Percentiles rank a stretch among this genome's conserved stretches.
Evolutionary conservation across 192 early-diverging fungal genomes (phyloP).

Genomic region (Podochytrium sp.): DNA sequence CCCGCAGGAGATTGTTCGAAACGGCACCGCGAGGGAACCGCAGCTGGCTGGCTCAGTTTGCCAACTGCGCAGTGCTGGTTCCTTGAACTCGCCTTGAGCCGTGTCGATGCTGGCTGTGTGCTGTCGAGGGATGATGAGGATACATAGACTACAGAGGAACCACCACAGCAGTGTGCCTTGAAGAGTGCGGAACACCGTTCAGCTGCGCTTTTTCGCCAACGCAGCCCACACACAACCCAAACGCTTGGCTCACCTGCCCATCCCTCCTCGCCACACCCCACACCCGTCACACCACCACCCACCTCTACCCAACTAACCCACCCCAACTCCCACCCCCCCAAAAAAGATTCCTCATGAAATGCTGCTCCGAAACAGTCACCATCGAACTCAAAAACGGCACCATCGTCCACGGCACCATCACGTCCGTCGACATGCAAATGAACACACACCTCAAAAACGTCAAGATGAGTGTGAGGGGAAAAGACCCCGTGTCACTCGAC

Average conservation of each 20-base stretch:
- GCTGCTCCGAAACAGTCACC: slow-evolving; percentile 95
- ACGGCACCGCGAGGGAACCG: too few relatives aligned
- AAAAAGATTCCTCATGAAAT: slow-evolving; percentile 96
- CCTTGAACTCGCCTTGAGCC: too few relatives aligned
- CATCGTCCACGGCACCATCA: slow-evolving; percentile 93
- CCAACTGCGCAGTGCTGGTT: too few relatives aligned
- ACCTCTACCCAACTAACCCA: not conserved
- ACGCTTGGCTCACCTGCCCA: not conserved
- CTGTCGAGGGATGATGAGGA: too few relatives aligned
- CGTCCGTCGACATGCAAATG: slow-evolving; percentile 99
- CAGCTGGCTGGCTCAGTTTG: too few relatives aligned
- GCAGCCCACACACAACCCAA: too few relatives aligned
- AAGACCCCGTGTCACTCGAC: slow-evolving; percentile 88
- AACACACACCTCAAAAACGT: slow-evolving; percentile 98
- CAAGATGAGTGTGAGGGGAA: slow-evolving; percentile 96
- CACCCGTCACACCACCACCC: not conserved
- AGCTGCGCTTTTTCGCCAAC: too few relatives aligned
- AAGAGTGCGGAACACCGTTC: too few relatives aligned
- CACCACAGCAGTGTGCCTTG: too few relatives aligned
- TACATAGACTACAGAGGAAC: too few relatives aligned
- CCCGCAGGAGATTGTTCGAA: too few relatives aligned
- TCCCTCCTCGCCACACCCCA: not conserved
- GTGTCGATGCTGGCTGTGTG: too few relatives aligned
- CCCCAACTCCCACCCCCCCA: not conserved
- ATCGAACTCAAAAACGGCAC: slow-evolving; percentile 99